A percentile compares a stretch with the other conserved stretches of the same genome.
phyloP scores from a whole-genome alignment of 208 protist species.

The Acanthamoeba sp. region DNA sequence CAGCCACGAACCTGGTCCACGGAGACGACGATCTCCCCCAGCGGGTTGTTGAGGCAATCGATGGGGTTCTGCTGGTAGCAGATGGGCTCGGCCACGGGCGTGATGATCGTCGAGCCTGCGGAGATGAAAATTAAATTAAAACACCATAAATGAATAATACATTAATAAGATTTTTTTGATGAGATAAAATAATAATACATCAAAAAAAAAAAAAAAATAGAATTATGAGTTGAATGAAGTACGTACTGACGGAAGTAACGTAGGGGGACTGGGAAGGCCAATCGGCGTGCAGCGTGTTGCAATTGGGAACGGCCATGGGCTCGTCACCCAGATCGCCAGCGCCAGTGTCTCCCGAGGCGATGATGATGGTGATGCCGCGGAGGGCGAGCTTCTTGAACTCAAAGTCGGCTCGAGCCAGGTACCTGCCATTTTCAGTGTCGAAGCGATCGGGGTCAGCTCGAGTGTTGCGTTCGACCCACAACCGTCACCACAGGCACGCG shows the following conservation, averaged over 20 bases:
- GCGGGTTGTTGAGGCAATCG: conserved; percentile 29
- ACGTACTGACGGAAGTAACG: background rate
- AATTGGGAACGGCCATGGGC: background rate
- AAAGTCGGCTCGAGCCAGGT: conserved; percentile 72
- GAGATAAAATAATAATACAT: too few species aligned
- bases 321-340: background rate
- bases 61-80: conserved; percentile 66
- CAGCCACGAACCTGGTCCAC: background rate
- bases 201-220: background rate
- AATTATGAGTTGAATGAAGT: background rate
- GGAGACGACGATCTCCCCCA: conserved; percentile 78
- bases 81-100: conserved; percentile 72
- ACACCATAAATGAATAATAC: too few species aligned
- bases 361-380: conserved; percentile 78
- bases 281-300: conserved; percentile 10
- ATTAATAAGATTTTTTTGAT: too few species aligned
- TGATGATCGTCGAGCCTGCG: background rate
- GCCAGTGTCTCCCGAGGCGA: conserved; percentile 79
- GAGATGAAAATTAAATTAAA: too few species aligned
- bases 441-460: too few species aligned
- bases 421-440: too few species aligned
- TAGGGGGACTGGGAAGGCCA: conserved; percentile 78
- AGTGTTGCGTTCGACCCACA: too few species aligned
- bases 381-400: conserved; percentile 76
- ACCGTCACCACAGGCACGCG: too few species aligned